Evolutionary conservation across 805 yeast genomes (phyloP).

Genomic region (Teunomyces kruisii): DNA sequence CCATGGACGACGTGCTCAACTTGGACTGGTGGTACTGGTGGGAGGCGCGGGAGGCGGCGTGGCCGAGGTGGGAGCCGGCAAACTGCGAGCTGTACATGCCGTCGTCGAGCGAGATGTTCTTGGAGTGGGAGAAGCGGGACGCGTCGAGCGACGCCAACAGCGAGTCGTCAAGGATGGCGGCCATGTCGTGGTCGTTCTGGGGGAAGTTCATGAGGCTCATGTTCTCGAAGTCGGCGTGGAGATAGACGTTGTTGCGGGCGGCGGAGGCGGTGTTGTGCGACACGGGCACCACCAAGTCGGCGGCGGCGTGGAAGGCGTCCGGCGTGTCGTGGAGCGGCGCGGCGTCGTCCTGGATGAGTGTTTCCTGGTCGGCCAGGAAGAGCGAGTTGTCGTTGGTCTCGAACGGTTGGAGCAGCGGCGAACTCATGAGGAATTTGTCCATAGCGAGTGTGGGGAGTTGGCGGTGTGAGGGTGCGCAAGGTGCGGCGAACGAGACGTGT

Average conservation of each 20-base stretch:
- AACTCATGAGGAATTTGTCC: slow-evolving; percentile 42
- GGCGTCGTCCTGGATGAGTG: not conserved
- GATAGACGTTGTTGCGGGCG: slow-evolving; percentile 1
- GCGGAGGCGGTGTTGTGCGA: not conserved
- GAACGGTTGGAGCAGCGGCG: slow-evolving; percentile 39
- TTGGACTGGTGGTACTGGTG: slow-evolving; percentile 15
- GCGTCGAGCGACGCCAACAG: slow-evolving; percentile 1
- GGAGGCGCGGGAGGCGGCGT: not conserved
- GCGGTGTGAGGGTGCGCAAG: not conserved
- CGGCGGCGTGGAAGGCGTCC: not conserved
- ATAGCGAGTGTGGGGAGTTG: slow-evolving; percentile 14
- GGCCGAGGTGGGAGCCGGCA: not conserved
- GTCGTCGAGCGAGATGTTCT: slow-evolving; percentile 21
- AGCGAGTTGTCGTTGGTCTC: slow-evolving; percentile 12
- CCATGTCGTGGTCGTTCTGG: not conserved
- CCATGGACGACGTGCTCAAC: slow-evolving; percentile 23
- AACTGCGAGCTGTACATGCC: slow-evolving; percentile 12
- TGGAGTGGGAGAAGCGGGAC: slow-evolving; percentile 17
- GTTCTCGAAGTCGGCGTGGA: slow-evolving; percentile 5
- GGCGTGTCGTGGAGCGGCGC: no score
- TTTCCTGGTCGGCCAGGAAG: slow-evolving; percentile 5
- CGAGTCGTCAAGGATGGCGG: slow-evolving; percentile 5
- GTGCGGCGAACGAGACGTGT: not conserved
- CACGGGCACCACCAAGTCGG: slow-evolving; percentile 15
- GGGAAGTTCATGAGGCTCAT: slow-evolving; percentile 4